Evolutionary conservation across 495 filamentous ascomycete genomes (phyloP).

Genomic region (Neurospora cerealis): DNA sequence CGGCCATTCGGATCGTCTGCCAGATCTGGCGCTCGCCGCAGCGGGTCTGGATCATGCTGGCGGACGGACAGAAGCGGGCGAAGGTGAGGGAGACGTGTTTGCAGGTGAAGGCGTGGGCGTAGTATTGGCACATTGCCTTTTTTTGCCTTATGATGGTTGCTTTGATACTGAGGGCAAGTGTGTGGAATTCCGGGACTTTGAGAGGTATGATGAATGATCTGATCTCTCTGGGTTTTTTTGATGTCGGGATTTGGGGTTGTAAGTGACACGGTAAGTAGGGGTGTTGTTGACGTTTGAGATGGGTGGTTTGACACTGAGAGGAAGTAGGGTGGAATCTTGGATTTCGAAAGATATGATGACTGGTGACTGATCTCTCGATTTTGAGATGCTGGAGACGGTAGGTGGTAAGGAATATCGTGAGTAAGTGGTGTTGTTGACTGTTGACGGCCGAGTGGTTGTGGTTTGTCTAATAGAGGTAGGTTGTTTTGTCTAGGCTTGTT

Average conservation of each 20-base stretch:
- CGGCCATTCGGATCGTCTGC: constrained; percentile 20
- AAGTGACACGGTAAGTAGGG: too few species aligned
- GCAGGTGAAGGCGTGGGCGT: constrained; percentile 22
- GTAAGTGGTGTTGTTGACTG: not conserved
- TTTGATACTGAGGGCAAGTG: not conserved
- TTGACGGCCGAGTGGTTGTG: not conserved
- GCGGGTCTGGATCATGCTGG: constrained; percentile 19
- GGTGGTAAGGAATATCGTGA: not conserved
- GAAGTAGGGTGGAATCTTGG: not conserved
- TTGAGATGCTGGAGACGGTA: not conserved
- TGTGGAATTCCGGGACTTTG: not conserved
- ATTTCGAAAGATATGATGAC: not conserved
- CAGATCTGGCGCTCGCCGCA: constrained; percentile 20
- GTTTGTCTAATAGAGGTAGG: not conserved
- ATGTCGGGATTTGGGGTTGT: not conserved
- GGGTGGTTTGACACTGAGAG: not conserved
- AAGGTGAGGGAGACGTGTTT: constrained; percentile 18
- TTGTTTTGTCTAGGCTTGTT: not conserved
- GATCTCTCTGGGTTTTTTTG: not conserved
- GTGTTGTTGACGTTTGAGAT: too few species aligned
- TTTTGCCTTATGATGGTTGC: not conserved
- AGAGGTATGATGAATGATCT: not conserved
- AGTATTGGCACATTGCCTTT: constrained; percentile 24
- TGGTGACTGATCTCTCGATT: not conserved
- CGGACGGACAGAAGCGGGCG: constrained; percentile 18